Evolutionary conservation across 805 yeast genomes (phyloP), one percentile per base, ranked within the genome.

Genomic region (Komagataella mondaviorum): DNA sequence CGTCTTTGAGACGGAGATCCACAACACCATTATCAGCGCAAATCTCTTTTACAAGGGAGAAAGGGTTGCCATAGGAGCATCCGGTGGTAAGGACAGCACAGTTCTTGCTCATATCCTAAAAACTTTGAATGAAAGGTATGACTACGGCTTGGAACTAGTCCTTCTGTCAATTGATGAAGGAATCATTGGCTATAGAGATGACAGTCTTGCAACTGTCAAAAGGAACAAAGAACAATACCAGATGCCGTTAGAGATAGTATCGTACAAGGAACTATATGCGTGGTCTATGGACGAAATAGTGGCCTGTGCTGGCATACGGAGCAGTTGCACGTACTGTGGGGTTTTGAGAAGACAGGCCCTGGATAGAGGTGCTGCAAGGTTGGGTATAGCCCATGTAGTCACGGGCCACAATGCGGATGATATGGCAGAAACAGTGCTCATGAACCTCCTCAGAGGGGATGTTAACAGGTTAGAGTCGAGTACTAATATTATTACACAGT

Each of bases 221-320:
- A 77, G 99, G 57, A 93, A 93, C 66, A 88, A 88, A 65, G 68
- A 71, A 23, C 99, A 93, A 65, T 70, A 68, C 55, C 60, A 68
- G 18, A 68, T 69, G 71, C 70, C 69, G 1, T 54, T 69, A 39
- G 70, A 67, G 51, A 68, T 69, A 23, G 67, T 93, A 4, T 85
- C 96, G 12, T 93, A 93, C 60, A 80, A 80, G 56, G 96, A 90
- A 30, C 71, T 93, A 12, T 93, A 93, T 64, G 83, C 90, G 60
- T 93, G 99, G 99, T 88, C 96, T 10, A 93, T 93, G 99, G 99
- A 93, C 70, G 95, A 88, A 60, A 88, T 93, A 50, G 99, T 93
- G 1, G 81, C 90, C 0, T 87, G 93, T 63, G 93, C 96, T 1
- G 98, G 98, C 6, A 83, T 87, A 44, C 75, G 96, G 63, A 88